These are phyloP conservation scores for Anisodus acutangulus DNA, from an alignment of 257 asterid species.

Conservation along the genomic window DNA sequence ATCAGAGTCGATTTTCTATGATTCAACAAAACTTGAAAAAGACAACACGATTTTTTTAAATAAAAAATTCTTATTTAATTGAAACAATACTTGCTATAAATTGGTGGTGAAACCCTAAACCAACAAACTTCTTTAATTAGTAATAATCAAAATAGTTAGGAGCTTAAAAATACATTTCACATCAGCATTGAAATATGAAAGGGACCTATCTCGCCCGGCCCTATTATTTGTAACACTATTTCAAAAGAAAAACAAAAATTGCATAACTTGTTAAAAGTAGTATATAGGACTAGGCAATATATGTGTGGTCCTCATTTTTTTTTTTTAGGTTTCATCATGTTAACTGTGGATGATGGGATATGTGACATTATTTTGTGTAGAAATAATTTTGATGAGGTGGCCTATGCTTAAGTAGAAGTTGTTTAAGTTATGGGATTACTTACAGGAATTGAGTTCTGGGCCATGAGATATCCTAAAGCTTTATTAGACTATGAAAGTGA, in stretches of 20 bases:
- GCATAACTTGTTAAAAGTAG: neutral
- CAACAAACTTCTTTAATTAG: neutral
- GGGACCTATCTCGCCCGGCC: neutral
- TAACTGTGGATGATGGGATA: slow-evolving; percentile 34
- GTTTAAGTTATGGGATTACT: neutral
- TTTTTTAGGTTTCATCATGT: neutral
- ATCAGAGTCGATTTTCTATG: slow-evolving; percentile 28
- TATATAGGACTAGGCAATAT: neutral
- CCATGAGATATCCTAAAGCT: neutral
- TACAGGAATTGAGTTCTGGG: neutral
- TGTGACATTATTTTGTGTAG: slow-evolving; percentile 4
- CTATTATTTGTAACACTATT: neutral
- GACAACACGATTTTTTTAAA: neutral
- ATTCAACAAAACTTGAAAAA: neutral
- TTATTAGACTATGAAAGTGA: neutral
- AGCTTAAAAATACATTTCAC: neutral
- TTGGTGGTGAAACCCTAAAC: neutral
- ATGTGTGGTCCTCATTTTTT: neutral
- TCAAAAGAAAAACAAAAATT: neutral
- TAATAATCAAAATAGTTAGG: neutral
- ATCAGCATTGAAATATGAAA: neutral
- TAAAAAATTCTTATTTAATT: neutral
- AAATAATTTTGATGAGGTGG: slow-evolving; percentile 8
- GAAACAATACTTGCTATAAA: neutral
- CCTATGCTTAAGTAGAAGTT: neutral